These are phyloP conservation scores for Incumbomyces lentus DNA, from an alignment of 2,329 filamentous ascomycete species.

Conservation along the genomic window DNA sequence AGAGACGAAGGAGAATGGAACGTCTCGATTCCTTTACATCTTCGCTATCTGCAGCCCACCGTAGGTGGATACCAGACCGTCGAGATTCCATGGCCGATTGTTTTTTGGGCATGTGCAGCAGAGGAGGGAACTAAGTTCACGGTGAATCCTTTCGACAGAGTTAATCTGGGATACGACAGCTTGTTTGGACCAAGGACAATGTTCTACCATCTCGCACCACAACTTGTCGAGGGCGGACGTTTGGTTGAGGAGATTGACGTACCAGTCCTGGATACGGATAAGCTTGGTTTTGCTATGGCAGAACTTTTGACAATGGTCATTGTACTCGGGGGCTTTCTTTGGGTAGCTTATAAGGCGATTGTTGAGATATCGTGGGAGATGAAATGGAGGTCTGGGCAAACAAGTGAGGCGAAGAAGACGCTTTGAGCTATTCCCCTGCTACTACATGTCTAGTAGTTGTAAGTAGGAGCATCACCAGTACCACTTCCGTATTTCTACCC, in stretches of 20 bases:
- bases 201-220: conserved; percentile 67
- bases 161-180: conserved; percentile 75
- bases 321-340: conserved; percentile 56
- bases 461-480: too few relatives aligned
- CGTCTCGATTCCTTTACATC: conserved; percentile 61
- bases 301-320: conserved; percentile 47
- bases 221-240: conserved; percentile 22
- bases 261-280: conserved; percentile 53
- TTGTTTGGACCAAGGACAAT: conserved; percentile 66
- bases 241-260: conserved; percentile 50
- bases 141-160: conserved; percentile 73
- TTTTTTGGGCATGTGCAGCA: conserved; percentile 83
- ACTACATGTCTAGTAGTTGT: too few relatives aligned
- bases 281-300: conserved; percentile 39
- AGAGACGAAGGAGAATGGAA: conserved; percentile 21
- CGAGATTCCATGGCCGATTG: conserved; percentile 64
- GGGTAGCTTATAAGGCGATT: conserved; percentile 54
- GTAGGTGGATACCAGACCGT: conserved; percentile 30
- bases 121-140: conserved; percentile 50
- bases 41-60: conserved; percentile 65
- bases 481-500: too few relatives aligned
- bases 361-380: conserved; percentile 22
- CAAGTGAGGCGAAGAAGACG: not conserved
- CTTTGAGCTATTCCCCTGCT: too few relatives aligned
- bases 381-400: conserved; percentile 10